phyloP scores from a whole-genome alignment of 2,329 filamentous ascomycete species.

The Sarocladium kiliense region DNA sequence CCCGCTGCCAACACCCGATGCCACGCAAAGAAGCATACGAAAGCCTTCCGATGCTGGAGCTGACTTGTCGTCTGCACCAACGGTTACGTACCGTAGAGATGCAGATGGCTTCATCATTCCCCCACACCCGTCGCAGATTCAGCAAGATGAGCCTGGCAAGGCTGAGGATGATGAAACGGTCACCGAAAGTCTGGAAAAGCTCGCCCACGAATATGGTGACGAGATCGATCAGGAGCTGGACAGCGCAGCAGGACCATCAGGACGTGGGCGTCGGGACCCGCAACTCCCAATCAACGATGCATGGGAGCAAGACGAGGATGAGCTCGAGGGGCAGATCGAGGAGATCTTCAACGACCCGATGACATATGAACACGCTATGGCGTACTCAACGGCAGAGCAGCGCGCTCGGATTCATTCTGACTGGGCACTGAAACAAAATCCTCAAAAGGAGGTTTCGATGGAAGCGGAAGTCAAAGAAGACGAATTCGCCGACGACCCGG shows the following conservation, averaged over 20 bases:
- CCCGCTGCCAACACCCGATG: background rate
- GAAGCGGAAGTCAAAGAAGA: constrained; percentile 65
- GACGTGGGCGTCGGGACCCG: constrained; percentile 22
- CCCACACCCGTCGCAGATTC: constrained; percentile 35
- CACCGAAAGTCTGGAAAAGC: constrained; percentile 27
- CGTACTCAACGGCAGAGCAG: constrained; percentile 53
- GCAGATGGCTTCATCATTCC: constrained; percentile 67
- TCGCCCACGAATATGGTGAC: constrained; percentile 42
- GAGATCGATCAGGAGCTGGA: constrained; percentile 26
- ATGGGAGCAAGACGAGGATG: constrained; percentile 58
- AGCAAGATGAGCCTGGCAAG: constrained; percentile 24
- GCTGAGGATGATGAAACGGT: constrained; percentile 12
- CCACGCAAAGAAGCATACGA: constrained; percentile 10
- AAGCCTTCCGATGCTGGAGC: constrained; percentile 23
- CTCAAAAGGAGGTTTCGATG: constrained; percentile 47
- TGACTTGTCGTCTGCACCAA: constrained; percentile 28
- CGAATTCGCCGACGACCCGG: constrained; percentile 85
- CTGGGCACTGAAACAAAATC: constrained; percentile 43
- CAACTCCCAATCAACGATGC: constrained; percentile 55
- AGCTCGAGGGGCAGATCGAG: constrained; percentile 65
- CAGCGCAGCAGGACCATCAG: constrained; percentile 11
- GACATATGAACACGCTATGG: constrained; percentile 49
- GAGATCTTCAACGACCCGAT: constrained; percentile 61
- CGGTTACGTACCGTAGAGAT: constrained; percentile 44
- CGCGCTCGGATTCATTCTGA: constrained; percentile 49